These are phyloP conservation scores for Starmerella tilneyi DNA, from an alignment of 805 yeast genomes.

Conservation along the genomic window DNA sequence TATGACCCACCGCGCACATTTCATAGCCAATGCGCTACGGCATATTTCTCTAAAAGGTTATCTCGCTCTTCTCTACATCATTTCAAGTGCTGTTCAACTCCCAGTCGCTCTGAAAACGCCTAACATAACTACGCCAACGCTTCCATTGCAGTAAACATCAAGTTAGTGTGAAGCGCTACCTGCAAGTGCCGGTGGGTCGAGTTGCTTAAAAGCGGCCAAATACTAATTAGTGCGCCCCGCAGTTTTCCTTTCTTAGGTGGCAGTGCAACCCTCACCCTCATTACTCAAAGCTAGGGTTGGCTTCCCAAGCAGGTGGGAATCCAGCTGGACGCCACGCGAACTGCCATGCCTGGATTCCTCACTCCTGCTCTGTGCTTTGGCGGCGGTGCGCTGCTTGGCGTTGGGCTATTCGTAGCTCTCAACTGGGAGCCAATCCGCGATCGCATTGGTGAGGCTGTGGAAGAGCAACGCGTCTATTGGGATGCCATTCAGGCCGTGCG, in stretches of 20 bases:
- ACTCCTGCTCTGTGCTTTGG: slow-evolving; percentile 2
- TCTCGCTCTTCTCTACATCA: too few species aligned
- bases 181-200: too few species aligned
- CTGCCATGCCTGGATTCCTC: slow-evolving; percentile 3
- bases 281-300: not conserved
- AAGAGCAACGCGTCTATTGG: not conserved
- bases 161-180: too few species aligned
- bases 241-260: too few species aligned
- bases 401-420: slow-evolving; percentile 2
- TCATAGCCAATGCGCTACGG: too few species aligned
- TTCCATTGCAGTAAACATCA: too few species aligned
- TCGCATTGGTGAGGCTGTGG: not conserved
- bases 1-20: too few species aligned
- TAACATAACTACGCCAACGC: too few species aligned
- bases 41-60: too few species aligned
- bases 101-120: too few species aligned
- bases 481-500: slow-evolving; percentile 4
- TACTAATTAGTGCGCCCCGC: not conserved
- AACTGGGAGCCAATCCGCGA: slow-evolving; percentile 6
- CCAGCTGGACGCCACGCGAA: not conserved
- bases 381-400: slow-evolving; percentile 3
- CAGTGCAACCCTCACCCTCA: not conserved
- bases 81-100: too few species aligned
- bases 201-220: too few species aligned
- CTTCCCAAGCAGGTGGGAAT: not conserved